Evolutionary conservation across 2,329 filamentous ascomycete species (phyloP).

Genomic region (Mollisia scopiformis): DNA sequence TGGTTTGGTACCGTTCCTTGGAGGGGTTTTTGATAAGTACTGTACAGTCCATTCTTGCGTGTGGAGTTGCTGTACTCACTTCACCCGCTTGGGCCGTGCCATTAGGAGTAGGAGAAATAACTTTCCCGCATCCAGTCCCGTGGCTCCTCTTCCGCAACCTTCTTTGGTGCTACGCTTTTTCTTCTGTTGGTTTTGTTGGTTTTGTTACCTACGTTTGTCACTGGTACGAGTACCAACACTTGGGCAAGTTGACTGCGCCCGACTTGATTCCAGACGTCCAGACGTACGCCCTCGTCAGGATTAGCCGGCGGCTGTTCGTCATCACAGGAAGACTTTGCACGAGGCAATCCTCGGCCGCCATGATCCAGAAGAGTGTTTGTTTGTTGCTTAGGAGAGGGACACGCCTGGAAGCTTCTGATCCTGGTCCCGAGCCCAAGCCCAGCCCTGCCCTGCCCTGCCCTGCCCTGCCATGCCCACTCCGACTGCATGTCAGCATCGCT

Average conservation of each 20-base stretch:
- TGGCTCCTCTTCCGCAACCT: background rate
- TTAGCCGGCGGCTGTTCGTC: slow-evolving; percentile 22
- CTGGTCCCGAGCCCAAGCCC: background rate
- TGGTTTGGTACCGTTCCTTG: too few species aligned
- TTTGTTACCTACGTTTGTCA: background rate
- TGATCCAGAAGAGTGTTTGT: slow-evolving; percentile 4
- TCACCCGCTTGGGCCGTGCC: background rate
- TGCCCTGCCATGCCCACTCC: too few species aligned
- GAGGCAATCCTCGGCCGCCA: background rate
- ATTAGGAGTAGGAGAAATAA: too few species aligned
- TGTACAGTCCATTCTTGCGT: background rate
- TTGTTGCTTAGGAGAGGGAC: background rate
- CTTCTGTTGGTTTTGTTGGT: background rate
- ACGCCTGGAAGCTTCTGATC: background rate
- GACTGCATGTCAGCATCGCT: background rate
- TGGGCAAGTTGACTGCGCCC: background rate
- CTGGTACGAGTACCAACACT: background rate
- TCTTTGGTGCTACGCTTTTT: background rate
- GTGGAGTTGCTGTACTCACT: background rate
- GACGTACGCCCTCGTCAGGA: background rate
- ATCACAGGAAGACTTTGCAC: slow-evolving; percentile 11
- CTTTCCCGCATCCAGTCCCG: background rate
- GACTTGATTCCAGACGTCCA: background rate
- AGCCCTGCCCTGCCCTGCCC: background rate
- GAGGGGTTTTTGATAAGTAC: too few species aligned